Evolutionary conservation across 1,284 basidiomycete genomes (phyloP), one percentile per base, ranked within the genome.

Genomic region (Boletus calvinii): DNA sequence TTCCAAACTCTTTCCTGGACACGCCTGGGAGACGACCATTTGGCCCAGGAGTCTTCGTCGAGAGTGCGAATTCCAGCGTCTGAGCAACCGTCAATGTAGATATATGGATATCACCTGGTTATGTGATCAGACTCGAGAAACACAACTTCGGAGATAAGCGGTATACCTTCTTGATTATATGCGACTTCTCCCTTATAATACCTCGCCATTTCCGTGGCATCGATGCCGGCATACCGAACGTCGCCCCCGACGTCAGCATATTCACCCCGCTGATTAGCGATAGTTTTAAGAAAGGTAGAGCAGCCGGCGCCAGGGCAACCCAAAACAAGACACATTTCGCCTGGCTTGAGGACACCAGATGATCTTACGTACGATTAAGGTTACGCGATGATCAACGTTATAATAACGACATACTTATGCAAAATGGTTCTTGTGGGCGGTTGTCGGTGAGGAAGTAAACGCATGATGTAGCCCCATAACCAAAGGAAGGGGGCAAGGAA

Each of bases 271-370:
- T 85, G 78, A 63, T 92, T 91, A 10, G 91, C 82, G 48, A 93
- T 83, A 0, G 83, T 71, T 66, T 90, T 91, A 10, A 93, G 74
- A 67, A 93, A 90, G 0, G 90, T 89, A 0, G 83, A 82, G 65
- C 91, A 93, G 17, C 90, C 91, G 7, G 87, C 78, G 3, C 87
- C 87, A n/a, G 91, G 91, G 46, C 86, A 83, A 7, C 91, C 91
- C 5, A 93, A 76, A n/a, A 92, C 90, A 11, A 91, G 64, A 37
- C 64, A 65, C 64, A 65, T 65, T 61, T 65, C 66, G 12, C 64
- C 59, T 4, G 64, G 65, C 26, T 62, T 87, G 36, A 93, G 73
- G 18, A 85, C 75, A 55, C 92, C 92, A 10, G 85, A 86, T 50
- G 82, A 86, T 55, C 85, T 85, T 59, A 29, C 67, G 63, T 44